A percentile compares a stretch with the other conserved stretches of the same genome.
phyloP scores from a whole-genome alignment of 495 filamentous ascomycete genomes.

The Aspergillus diversus region DNA sequence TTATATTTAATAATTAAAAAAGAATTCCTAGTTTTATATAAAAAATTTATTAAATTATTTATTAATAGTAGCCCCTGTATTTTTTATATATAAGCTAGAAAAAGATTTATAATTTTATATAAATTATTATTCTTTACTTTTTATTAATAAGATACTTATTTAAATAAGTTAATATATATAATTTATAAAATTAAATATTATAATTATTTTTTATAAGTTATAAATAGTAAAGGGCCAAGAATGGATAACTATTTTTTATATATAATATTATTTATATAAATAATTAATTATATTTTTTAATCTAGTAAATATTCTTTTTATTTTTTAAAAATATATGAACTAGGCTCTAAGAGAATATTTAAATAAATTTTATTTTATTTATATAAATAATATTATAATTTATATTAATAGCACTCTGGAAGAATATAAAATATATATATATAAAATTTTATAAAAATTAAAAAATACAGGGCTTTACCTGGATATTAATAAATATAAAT shows the following conservation, averaged over 20 bases:
- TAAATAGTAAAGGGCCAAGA: constrained; percentile 8
- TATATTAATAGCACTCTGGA: constrained; percentile 1
- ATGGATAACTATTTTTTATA: constrained; percentile 14
- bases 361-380: constrained; percentile 6
- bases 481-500: constrained; percentile 16
- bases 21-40: constrained; percentile 10
- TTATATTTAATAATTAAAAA: constrained; percentile 1
- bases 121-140: constrained; percentile 6
- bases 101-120: constrained; percentile 7
- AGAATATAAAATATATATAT: constrained; percentile 11
- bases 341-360: constrained; percentile 9
- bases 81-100: constrained; percentile 13
- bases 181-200: constrained; percentile 16
- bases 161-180: constrained; percentile 4
- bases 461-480: constrained; percentile 2
- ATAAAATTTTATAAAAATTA: constrained; percentile 9
- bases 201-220: constrained; percentile 13
- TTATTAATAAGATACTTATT: constrained; percentile 7
- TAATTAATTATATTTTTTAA: constrained; percentile 10
- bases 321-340: constrained; percentile 15
- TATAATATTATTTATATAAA: constrained; percentile 11
- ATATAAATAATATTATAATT: constrained; percentile 15
- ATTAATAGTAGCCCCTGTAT: background rate
- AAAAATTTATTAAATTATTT: constrained; percentile 4
- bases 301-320: constrained; percentile 1